Conservation (phyloP, 768 basidiomycete genomes). For the Tremella yokohamensis region DNA sequence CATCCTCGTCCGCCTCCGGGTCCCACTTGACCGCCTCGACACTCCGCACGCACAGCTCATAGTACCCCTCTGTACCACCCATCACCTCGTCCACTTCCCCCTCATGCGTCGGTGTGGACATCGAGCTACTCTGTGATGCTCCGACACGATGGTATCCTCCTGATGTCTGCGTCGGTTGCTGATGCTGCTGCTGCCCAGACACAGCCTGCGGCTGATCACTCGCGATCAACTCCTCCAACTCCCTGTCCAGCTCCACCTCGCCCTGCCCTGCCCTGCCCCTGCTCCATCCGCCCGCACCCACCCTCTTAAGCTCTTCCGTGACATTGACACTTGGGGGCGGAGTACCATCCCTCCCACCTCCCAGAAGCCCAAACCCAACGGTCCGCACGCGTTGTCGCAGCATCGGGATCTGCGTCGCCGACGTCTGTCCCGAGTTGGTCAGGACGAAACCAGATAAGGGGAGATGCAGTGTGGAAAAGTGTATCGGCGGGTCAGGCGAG, state of each 20-base stretch:
- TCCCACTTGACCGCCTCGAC: constrained; percentile 69
- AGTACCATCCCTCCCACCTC: constrained; percentile 63
- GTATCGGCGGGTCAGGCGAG: constrained; percentile 11
- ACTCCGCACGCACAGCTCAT: constrained; percentile 76
- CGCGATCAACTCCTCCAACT: constrained; percentile 27
- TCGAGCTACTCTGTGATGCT: not conserved
- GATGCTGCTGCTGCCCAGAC: not conserved
- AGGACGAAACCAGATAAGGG: constrained; percentile 62
- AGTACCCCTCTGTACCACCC: constrained; percentile 58
- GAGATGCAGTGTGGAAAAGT: constrained; percentile 58
- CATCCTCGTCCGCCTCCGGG: constrained; percentile 27
- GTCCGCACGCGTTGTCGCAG: constrained; percentile 69
- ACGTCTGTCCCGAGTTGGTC: constrained; percentile 55
- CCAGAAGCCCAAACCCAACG: constrained; percentile 81
- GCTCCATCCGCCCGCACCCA: constrained; percentile 31
- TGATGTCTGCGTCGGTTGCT: no score
- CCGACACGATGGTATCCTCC: constrained; percentile 31
- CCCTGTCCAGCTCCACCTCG: constrained; percentile 26
- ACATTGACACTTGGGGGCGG: constrained; percentile 4
- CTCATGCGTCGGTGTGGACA: not conserved
- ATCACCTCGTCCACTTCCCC: constrained; percentile 1
- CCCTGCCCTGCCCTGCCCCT: constrained; percentile 13
- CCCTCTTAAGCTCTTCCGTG: constrained; percentile 18
- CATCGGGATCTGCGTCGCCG: constrained; percentile 68
- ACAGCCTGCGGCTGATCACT: constrained; percentile 12